Evolutionary conservation across 345 rosid species (phyloP), one percentile per base, ranked within the genome.

Genomic region (Linum trigynum): DNA sequence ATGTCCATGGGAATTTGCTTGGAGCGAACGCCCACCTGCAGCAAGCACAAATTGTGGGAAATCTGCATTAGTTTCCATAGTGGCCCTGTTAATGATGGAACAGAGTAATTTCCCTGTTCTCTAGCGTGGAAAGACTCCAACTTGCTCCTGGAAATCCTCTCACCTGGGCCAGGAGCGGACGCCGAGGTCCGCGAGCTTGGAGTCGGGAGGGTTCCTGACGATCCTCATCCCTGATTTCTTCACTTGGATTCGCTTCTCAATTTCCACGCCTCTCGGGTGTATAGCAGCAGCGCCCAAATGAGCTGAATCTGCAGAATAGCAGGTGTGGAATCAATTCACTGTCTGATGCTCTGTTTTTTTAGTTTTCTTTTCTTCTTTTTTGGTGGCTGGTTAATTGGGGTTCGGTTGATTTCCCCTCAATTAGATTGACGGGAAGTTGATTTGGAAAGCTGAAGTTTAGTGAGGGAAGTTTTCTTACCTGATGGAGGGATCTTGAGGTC

Each of bases 11-110:
- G 67, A 89, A 89, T 82, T 89, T 92, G 79, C 92, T 86, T 5
- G 98, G 94, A 76, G 87, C 86, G 69, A 96, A 86, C 66, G 92
- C 96, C 98, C 96, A 92, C 76, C 98, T 92, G 55, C 35, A 32
- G 57, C n/a, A 50, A 12, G 2, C 38, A 2, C 8, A 39, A 40
- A n/a, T 40, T 0, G 14, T 12, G 10, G 2, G 4, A 23, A 64
- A 61, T 3, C 16, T 1, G 50, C 50, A 43, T 5, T 43, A 5
- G 6, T 43, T 5, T 4, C 50, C 16, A 55, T 15, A 7, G n/a
- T 15, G 58, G 8, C 7, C 59, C 8, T n/a, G 59, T 15, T 15
- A 6, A 9, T 14, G 35, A 15, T 14, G 35, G 14, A 48, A 48
- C 7, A 48, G 55, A 14, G 14, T 9, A 9, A 23, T 23, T 23